A percentile compares a stretch with the other conserved stretches of the same genome.
Conservation (phyloP, 2,329 filamentous ascomycete species). For the Sclerotinia nivalis region DNA sequence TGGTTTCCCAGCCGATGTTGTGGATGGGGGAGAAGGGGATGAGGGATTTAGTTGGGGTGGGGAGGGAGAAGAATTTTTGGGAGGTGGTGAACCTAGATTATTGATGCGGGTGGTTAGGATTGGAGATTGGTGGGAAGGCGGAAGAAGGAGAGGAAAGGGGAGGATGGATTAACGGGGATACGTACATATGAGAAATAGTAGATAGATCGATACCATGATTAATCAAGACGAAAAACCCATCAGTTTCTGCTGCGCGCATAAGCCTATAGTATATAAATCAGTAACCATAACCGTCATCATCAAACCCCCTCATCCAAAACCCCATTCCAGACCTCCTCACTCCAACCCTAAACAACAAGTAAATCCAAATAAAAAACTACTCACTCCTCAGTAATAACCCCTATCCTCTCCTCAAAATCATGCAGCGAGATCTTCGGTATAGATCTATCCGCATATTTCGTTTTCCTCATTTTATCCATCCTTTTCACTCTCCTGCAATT, state of each 20-base stretch:
- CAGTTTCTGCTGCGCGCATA: conserved; percentile 49
- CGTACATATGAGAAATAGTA: neutral
- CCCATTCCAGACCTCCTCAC: too few relatives aligned
- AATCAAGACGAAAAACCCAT: conserved; percentile 59
- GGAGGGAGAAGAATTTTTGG: conserved; percentile 54
- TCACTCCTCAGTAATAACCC: conserved; percentile 54
- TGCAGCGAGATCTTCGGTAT: conserved; percentile 52
- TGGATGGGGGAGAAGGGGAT: conserved; percentile 50
- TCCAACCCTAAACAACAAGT: neutral
- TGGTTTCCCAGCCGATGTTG: conserved; percentile 57
- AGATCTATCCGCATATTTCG: conserved; percentile 33
- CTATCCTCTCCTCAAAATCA: conserved; percentile 54
- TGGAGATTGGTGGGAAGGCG: conserved; percentile 52
- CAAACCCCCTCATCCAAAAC: neutral
- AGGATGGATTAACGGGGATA: neutral
- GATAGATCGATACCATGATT: conserved; percentile 48
- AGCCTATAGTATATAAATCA: conserved; percentile 42
- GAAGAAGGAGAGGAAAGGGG: conserved; percentile 24
- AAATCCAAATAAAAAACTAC: conserved; percentile 28
- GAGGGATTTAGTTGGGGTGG: conserved; percentile 50
- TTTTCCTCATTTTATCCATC: conserved; percentile 19
- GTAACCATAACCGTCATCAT: neutral
- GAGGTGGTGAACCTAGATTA: conserved; percentile 40
- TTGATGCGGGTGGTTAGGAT: conserved; percentile 37
- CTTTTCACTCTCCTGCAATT: too few relatives aligned